Percentiles rank a stretch among this genome's conserved stretches.
Conservation (phyloP, 1,139 yeast genomes). For the Torulaspora globosa region DNA sequence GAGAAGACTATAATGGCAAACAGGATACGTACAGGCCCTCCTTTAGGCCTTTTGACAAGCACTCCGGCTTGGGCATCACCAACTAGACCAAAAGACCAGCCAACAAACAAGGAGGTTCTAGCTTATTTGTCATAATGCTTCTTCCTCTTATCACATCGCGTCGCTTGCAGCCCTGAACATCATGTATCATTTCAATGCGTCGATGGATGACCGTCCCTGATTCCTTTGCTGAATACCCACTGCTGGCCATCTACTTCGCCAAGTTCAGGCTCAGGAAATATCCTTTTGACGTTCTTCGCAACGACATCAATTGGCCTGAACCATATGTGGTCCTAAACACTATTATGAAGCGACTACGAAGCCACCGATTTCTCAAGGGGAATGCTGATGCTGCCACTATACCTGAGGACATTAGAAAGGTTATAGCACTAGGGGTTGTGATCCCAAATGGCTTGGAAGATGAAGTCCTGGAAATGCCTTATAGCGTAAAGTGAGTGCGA, state of each 20-base stretch:
- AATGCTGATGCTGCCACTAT: neutral
- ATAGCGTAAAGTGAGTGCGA: neutral
- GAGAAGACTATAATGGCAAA: neutral
- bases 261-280: slow-evolving; percentile 4
- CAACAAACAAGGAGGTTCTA: neutral
- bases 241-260: slow-evolving; percentile 6
- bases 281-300: slow-evolving; percentile 3
- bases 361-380: slow-evolving; percentile 4
- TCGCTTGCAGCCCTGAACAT: slow-evolving; percentile 1
- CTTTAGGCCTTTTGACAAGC: neutral
- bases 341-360: slow-evolving; percentile 5
- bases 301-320: slow-evolving; percentile 6
- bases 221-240: slow-evolving; percentile 3
- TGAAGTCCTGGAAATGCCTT: slow-evolving; percentile 2
- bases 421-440: neutral
- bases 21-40: neutral
- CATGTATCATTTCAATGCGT: slow-evolving; percentile 3
- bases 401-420: neutral
- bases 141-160: slow-evolving; percentile 3
- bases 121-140: slow-evolving; percentile 5
- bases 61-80: slow-evolving; percentile 2
- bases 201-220: slow-evolving; percentile 1
- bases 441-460: slow-evolving; percentile 2
- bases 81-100: neutral
- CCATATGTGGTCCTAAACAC: slow-evolving; percentile 8